Conservation (phyloP, 208 protist species). For the Leptomonas seymouri region DNA sequence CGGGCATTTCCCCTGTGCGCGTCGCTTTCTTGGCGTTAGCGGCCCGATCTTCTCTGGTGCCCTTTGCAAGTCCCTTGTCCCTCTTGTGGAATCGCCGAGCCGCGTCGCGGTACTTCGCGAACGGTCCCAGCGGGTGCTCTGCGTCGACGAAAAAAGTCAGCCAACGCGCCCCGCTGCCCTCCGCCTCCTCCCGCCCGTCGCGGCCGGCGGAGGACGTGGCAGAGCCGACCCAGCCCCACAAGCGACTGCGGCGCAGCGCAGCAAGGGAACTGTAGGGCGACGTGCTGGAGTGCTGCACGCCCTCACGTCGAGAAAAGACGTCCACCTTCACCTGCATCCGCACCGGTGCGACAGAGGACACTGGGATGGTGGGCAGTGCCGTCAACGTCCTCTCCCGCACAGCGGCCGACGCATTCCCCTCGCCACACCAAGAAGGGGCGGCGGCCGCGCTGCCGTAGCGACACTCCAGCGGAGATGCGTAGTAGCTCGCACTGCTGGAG, state of each 20-base stretch:
- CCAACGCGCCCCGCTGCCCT: slow-evolving; percentile 14
- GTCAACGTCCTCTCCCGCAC: neutral
- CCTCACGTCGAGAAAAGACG: slow-evolving; percentile 19
- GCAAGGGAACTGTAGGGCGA: neutral
- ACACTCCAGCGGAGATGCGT: neutral
- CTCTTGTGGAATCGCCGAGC: slow-evolving; percentile 8
- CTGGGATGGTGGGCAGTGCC: neutral
- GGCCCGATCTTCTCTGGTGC: neutral
- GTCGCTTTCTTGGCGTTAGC: neutral
- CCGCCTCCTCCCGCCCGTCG: neutral
- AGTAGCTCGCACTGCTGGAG: slow-evolving; percentile 50
- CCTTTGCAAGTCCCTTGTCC: neutral
- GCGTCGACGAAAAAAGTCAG: slow-evolving; percentile 31
- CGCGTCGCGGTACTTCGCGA: slow-evolving; percentile 24
- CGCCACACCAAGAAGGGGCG: neutral
- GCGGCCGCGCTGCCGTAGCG: neutral
- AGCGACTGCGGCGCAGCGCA: neutral
- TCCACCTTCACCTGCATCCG: slow-evolving; percentile 25
- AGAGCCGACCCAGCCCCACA: neutral
- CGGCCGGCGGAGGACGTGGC: neutral
- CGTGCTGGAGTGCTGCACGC: slow-evolving; percentile 8
- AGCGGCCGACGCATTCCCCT: neutral
- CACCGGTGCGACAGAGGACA: slow-evolving; percentile 18
- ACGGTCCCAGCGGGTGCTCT: slow-evolving; percentile 20
- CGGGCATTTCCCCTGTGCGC: neutral